Base-by-base conservation (phyloP, 345 rosid genomes). In the Rhodamnia rubescens region DNA sequence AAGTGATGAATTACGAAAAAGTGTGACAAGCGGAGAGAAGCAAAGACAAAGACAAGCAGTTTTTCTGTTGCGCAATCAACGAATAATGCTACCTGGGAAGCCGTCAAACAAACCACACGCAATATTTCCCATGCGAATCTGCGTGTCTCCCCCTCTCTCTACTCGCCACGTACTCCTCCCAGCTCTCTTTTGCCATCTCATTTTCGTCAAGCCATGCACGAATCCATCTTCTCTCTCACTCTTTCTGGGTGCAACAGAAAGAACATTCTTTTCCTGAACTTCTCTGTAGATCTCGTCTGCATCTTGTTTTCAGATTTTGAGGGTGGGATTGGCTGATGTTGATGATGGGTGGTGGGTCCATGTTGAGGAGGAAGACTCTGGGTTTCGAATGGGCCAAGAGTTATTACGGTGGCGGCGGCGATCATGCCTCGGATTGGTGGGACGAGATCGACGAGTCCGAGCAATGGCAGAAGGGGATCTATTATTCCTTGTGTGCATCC, bases 401-500 rank as follows among this genome's bases (percentile, higher is more conserved):
- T 21, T 69, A 69, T 36, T 69, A 36, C 83, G 44, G 40, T 2
- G 57, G 83, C 0, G 83, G 83, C 0, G 83, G 56, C 11, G 81
- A 22, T 24, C 15, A 51, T 61, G 81, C 42, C 32, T 64, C 42
- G 75, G 75, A 64, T 64, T 81, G 86, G 88, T 87, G 88, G 88
- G 84, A 81, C 32, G 81, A 74, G 81, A 50, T 87, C 40, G 86
- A 87, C 61, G 84, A 84, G 36, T 84, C 88, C 21, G 51, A 58
- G 18, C 64, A 81, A 61, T 87, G 88, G 88, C 88, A 87, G 12
- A 32, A 69, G 14, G 86, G 88, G 69, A 81, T 87, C 52, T 84
- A 80, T 78, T 84, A 81, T 78, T 24, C 11, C 55, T 86, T 87
- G 47, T 87, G 88, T 56, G 83, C 57, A 47, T 51, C 86, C 42